Evolutionary conservation across 148 eudicot genomes (phyloP), one percentile per base, ranked within the genome.

Genomic region (Hydrangea macrophylla): DNA sequence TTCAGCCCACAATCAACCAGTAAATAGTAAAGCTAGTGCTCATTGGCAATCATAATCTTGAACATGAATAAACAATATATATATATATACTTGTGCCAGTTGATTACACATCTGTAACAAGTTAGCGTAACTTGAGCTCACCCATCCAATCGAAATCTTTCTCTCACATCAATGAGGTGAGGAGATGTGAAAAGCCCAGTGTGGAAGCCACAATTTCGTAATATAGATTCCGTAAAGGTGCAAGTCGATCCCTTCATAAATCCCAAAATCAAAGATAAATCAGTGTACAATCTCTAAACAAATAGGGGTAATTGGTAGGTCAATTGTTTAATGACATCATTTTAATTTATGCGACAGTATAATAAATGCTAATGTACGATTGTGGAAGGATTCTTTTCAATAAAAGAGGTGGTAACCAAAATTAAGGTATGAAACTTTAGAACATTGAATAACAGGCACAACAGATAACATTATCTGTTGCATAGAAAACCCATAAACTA

Each of bases 111-210:
- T n/a, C n/a, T n/a, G n/a, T n/a, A n/a, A n/a, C n/a, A n/a, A n/a
- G 36, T 51, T 13, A 9, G 11, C 10, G 37, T 48, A 55, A 54
- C 62, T 45, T 18, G 65, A 50, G 45, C 89, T 60, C 78, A 94
- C 98, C 98, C 98, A 67, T 94, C 84, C 70, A 94, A 51, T 39
- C 86, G 87, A 79, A 93, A 94, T 81, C 98, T 90, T 82, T 94
- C 98, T 56, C 96, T 86, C 54, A 94, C 90, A 73, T 94, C 98
- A 75, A 94, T 90, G 68, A 94, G 96, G 80, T 94, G 98, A 24
- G 98, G 98, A 62, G 98, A 94, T 40, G 98, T 94, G 82, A 94
- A 94, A 68, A 94, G 92, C 58, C 98, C 98, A 13, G 98, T 94
- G 72, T 55, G 90, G 77, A 90, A 94, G 62, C 97, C 98, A 80